Evolutionary conservation across 2,329 filamentous ascomycete species (phyloP), one percentile per base, ranked within the genome.

Genomic region (Neofusicoccum parvum): DNA sequence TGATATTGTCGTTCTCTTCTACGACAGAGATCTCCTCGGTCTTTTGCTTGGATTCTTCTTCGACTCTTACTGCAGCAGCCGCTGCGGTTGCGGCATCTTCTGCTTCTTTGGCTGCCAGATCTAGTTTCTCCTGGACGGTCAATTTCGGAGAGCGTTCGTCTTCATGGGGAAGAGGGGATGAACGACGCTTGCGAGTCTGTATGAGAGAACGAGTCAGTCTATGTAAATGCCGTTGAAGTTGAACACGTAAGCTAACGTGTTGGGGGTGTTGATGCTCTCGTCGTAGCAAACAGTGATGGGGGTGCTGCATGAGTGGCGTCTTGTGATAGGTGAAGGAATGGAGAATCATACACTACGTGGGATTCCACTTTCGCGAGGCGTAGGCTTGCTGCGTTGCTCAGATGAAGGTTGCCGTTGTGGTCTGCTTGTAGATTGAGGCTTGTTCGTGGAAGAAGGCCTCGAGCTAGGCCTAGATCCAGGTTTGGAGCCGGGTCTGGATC

Each of bases 121-220:
- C 78, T 62, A 83, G 76, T 70, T 83, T 83, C 65, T 83, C 80
- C 65, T 80, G 75, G 59, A 83, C 76, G 3, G 79, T 81, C 64
- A 82, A 68, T 70, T 76, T 81, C 45, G 72, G 76, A 64, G 69
- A 79, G 62, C 71, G 74, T 69, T 77, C 77, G 12, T 77, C 77
- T 39, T 72, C 72, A 60, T 79, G 77, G 15, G 73, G 69, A 59
- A 71, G 72, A 65, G 77, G 74, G 60, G 76, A 78, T 5, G 76
- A 79, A 20, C 71, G 72, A 23, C 76, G 74, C 67, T 80, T 80
- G 54, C 72, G 75, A 34, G 72, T 70, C 74, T 77, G 74, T 15
- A 12, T 41, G 11, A 34, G 17, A 41, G 15, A 50, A 6, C 36
- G 45, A 41, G 53, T 65, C 32, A 65, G 53, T 45, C 46, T 36